phyloP scores from a whole-genome alignment of 257 asterid species.

The Capsicum rhomboideum region DNA sequence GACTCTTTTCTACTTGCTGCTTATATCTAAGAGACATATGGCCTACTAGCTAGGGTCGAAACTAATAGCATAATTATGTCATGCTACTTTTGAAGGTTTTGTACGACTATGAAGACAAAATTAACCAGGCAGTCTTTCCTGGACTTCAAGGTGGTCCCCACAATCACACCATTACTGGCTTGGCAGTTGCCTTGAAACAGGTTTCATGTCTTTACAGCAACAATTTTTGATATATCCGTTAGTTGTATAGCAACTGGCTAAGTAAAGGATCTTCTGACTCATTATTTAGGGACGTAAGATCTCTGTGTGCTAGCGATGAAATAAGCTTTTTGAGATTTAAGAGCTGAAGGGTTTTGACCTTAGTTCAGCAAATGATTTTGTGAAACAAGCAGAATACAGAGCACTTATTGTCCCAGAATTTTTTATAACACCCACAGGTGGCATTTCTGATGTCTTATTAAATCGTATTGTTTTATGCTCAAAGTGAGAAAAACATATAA shows the following conservation, averaged over 20 bases:
- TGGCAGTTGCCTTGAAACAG: conserved; percentile 95
- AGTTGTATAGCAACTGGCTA: conserved; percentile 1
- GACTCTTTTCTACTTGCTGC: neutral
- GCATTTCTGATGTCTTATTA: neutral
- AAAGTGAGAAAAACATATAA: neutral
- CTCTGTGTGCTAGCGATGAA: conserved; percentile 1
- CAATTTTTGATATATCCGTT: conserved; percentile 32
- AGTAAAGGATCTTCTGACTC: neutral
- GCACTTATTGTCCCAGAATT: neutral
- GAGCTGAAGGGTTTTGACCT: neutral
- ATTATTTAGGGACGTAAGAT: neutral
- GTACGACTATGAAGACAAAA: conserved; percentile 87
- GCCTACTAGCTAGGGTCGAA: neutral
- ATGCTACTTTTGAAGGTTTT: conserved; percentile 42
- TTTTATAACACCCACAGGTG: neutral
- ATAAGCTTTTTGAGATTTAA: neutral
- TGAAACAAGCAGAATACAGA: neutral
- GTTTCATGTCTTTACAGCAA: conserved; percentile 22
- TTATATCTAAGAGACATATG: neutral
- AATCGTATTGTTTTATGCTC: neutral
- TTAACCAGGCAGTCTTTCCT: conserved; percentile 97
- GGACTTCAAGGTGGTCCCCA: conserved; percentile 99
- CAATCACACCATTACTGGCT: conserved; percentile 92
- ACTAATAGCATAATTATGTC: neutral
- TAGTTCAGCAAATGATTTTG: neutral